Percentiles rank a stretch among this genome's conserved stretches.
phyloP scores from a whole-genome alignment of 495 filamentous ascomycete species.

The Annulohypoxylon moriforme region DNA sequence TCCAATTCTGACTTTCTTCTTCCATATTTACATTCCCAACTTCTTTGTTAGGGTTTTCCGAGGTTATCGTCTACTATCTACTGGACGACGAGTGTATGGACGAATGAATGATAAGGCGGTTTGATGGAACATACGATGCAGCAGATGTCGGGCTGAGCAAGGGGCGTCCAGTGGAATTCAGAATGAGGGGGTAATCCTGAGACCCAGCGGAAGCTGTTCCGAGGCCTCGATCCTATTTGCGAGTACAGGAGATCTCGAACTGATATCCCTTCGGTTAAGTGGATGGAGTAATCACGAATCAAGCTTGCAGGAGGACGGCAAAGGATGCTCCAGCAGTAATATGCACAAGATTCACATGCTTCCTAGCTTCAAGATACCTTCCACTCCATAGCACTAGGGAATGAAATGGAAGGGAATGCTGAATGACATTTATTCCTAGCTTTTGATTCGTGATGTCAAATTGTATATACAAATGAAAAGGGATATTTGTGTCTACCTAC shows the following conservation, averaged over 20 bases:
- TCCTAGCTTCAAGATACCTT: constrained; percentile 12
- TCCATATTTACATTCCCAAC: constrained; percentile 25
- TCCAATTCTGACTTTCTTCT: constrained; percentile 21
- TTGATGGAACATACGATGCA: constrained; percentile 29
- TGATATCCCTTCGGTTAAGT: constrained; percentile 19
- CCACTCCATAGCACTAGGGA: constrained; percentile 21
- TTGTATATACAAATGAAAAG: background rate
- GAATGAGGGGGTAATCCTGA: background rate
- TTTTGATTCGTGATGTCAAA: background rate
- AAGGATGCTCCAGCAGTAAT: constrained; percentile 4
- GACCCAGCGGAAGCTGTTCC: background rate
- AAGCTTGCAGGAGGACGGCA: background rate
- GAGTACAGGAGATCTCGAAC: background rate
- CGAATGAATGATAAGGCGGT: constrained; percentile 22
- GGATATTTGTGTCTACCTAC: background rate
- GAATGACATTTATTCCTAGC: background rate
- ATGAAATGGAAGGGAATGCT: constrained; percentile 30
- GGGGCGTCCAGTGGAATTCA: constrained; percentile 7
- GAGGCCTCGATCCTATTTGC: background rate
- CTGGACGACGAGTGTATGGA: constrained; percentile 14
- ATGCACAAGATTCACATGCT: constrained; percentile 14
- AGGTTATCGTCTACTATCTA: constrained; percentile 27
- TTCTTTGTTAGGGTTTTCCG: constrained; percentile 33
- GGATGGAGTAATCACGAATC: constrained; percentile 11
- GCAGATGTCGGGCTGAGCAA: background rate